Evolutionary conservation across 352 stramenopile genomes (phyloP), one percentile per base, ranked within the genome.

Genomic region (Phytophthora brassicae): DNA sequence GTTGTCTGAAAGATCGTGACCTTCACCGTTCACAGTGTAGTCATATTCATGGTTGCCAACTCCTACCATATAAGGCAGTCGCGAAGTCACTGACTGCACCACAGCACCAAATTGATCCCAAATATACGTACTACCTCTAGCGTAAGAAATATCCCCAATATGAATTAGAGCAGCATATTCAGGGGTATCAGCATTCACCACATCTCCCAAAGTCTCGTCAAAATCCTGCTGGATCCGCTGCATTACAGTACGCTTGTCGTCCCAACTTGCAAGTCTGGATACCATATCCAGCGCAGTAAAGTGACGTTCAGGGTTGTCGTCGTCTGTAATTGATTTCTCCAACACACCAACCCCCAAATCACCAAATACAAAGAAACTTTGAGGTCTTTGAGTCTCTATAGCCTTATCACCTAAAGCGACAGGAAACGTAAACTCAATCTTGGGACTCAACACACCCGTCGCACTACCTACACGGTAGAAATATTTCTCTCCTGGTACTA

Each of bases 101-200:
- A 97, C 65, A 16, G 77, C 48, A 14, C 85, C 72, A 53, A 87
- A 90, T 39, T 90, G 76, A 53, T 97, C 89, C 90, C 90, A 97
- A 38, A 89, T 41, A 38, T 73, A 88, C 16, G 83, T 86, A 1
- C 53, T 59, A 16, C 78, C 77, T 44, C 68, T 77, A 9, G 87
- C 86, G 54, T 96, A 96, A 45, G 77, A 71, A 20, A 92, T 55
- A 46, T 96, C 89, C 7, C 89, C 88, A 36, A 96, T 70, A 41
- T 95, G 86, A 66, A 96, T 78, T 29, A 95, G 66, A 1, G 58
- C 83, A 24, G 62, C 68, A 39, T 89, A 77, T 29, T 88, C 74
- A 39, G 66, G 69, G 23, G 79, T 74, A 8, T 57, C 33, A 41
- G 48, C 2, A 36, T 36, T 8, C 51, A 45, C 38, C 13, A 48